Evolutionary conservation across 768 basidiomycete genomes (phyloP).

Genomic region (Scleroderma bovista): DNA sequence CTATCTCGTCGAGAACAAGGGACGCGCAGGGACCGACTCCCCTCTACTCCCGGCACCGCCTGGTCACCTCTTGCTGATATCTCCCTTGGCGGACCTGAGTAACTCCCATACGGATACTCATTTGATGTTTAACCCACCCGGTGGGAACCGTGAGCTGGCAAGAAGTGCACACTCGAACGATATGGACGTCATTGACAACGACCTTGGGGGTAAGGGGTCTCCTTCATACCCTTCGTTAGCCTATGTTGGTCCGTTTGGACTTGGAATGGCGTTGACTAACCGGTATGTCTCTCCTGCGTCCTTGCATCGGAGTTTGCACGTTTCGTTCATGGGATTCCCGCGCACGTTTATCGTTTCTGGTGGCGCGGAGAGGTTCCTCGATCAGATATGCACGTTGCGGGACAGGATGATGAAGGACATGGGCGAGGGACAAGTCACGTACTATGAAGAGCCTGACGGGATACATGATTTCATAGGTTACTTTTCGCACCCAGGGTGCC

Average conservation of each 20-base stretch:
- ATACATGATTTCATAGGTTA: constrained; percentile 19
- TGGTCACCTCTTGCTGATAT: constrained; percentile 7
- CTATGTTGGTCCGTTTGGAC: constrained; percentile 7
- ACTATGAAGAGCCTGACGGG: constrained; percentile 15
- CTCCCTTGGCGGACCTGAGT: constrained; percentile 2
- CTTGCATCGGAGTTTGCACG: constrained; percentile 2
- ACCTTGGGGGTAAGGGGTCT: not conserved
- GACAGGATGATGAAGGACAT: constrained; percentile 21
- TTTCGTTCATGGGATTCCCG: constrained; percentile 20
- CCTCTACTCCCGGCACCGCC: not conserved
- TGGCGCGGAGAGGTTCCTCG: constrained; percentile 23
- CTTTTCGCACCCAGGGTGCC: constrained; percentile 7
- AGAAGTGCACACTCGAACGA: not conserved
- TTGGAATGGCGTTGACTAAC: constrained; percentile 3
- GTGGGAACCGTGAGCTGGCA: too few species aligned
- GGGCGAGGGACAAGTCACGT: constrained; percentile 14
- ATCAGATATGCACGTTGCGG: constrained; percentile 20
- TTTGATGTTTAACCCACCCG: too few species aligned
- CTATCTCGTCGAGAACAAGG: constrained; percentile 9
- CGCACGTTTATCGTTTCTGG: constrained; percentile 23
- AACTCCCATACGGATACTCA: too few species aligned
- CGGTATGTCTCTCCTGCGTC: constrained; percentile 11
- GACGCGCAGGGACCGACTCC: not conserved
- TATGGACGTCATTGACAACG: not conserved
- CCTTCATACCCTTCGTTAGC: constrained; percentile 1